Percentiles rank a stretch among this genome's conserved stretches.
phyloP scores from a whole-genome alignment of 225 moss, liverwort and hornwort species.

The Sphagnum contortum region DNA sequence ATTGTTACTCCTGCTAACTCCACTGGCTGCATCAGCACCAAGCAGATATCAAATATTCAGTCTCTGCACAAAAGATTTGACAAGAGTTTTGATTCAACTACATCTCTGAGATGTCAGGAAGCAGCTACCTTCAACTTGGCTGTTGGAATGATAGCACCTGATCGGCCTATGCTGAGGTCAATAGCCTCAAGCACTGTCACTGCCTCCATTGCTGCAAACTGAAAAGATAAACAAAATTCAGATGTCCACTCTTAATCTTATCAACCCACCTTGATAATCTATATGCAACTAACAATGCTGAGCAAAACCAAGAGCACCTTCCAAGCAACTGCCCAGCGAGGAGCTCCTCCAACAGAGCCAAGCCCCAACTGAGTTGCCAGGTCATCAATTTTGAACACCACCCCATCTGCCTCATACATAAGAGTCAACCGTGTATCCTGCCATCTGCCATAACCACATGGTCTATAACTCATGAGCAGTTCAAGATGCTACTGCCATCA shows the following conservation, averaged over 20 bases:
- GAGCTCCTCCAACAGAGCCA: conserved; percentile 60
- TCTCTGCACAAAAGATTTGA: not conserved
- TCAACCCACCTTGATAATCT: no score
- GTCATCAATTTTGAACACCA: conserved; percentile 73
- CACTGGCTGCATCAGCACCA: conserved; percentile 49
- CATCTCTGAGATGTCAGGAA: not conserved
- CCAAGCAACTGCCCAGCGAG: conserved; percentile 95
- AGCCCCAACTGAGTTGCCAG: conserved; percentile 48
- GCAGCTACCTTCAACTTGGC: conserved; percentile 70
- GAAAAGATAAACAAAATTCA: conserved; percentile 2
- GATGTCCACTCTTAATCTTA: no score
- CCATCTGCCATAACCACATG: conserved; percentile 31
- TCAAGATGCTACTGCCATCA: no score
- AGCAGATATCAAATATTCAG: not conserved
- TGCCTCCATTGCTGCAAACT: conserved; percentile 81
- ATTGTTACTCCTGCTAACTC: conserved; percentile 74
- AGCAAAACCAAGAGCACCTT: conserved; percentile 36
- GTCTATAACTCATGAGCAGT: no score
- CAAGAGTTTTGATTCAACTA: not conserved
- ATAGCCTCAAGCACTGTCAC: conserved; percentile 73
- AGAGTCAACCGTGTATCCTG: conserved; percentile 46
- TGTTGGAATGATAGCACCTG: conserved; percentile 75
- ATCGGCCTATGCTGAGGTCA: conserved; percentile 80
- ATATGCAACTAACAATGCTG: not conserved
- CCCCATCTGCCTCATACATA: conserved; percentile 80